Base-by-base conservation (phyloP, 2,329 filamentous ascomycete species). In the Colletotrichum lini region DNA sequence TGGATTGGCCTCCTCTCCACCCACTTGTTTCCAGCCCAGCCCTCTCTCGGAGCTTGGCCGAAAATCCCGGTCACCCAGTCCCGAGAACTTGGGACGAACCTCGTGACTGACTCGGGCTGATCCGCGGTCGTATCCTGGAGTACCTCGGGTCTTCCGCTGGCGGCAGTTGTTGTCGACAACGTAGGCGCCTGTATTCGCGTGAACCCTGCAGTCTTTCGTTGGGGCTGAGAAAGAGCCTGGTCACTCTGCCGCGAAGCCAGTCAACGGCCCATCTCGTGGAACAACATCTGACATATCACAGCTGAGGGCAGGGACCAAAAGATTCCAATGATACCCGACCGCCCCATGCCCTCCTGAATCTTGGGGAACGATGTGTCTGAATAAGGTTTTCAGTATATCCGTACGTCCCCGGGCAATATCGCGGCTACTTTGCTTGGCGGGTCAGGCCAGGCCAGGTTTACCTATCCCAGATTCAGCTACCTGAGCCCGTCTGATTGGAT, bases 391-490 rank as follows among this genome's bases (percentile, higher is more conserved):
- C 7, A 3, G 23, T 5, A 4, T 9, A 45, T 21, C 6, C 7
- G 1, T 7, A 30, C 26, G 26, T 30, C 4, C 26, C 44, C 23
- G 18, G 15, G 26, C 44, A 16, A 38, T n/a, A 47, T 12, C 15
- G 42, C 30, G 9, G 12, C 49, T 30, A 7, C 26, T 44, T 21
- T 30, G 26, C 26, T 30, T 30, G 26, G 26, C 26, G 26, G 26
- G 42, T 16, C 18, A 26, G 30, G 57, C 44, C 10, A n/a, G 45
- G 44, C n/a, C 38, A 38, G 38, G 5, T 8, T 40, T 16, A 30
- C 47, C 42, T 35, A 45, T 38, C 58, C 26, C 44, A n/a, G 26
- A 60, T 49, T 49, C 58, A 60, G 58, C 58, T 30, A 16, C 12
- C 58, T 2, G 58, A 49, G 16, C 30, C 26, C 2, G 23, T 30